Percentiles rank a stretch among this genome's conserved stretches.
Conservation (phyloP, 2,329 filamentous ascomycete genomes). For the Trichoderma citrinoviride region DNA sequence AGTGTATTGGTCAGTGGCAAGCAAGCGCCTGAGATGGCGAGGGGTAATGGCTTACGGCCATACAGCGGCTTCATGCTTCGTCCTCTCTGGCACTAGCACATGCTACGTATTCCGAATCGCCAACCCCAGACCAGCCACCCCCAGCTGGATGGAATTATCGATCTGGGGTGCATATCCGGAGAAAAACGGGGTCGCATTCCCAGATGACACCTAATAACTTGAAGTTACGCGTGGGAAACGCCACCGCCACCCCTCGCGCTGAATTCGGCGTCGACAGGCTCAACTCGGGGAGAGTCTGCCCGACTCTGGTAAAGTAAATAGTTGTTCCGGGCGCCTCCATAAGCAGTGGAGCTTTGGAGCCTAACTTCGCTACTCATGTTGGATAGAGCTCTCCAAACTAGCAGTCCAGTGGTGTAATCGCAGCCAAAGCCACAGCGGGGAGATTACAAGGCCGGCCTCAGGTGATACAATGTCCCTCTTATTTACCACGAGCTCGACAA, state of each 20-base stretch:
- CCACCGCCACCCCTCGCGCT: background rate
- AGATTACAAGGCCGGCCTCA: background rate
- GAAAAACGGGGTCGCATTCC: too few species aligned
- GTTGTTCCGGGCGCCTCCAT: background rate
- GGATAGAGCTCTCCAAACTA: background rate
- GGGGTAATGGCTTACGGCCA: background rate
- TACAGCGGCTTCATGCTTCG: background rate
- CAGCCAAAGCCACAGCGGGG: background rate
- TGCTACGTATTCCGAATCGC: background rate
- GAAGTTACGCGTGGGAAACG: too few species aligned
- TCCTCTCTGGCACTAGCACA: background rate
- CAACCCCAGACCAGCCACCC: background rate
- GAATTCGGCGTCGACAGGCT: background rate
- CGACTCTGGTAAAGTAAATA: too few species aligned
- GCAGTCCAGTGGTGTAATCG: background rate
- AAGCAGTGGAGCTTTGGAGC: background rate
- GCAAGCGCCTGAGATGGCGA: background rate
- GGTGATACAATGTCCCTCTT: too few species aligned
- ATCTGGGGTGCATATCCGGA: conserved; percentile 10
- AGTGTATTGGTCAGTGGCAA: background rate
- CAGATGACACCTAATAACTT: background rate
- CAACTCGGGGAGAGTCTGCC: background rate
- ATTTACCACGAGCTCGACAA: too few species aligned
- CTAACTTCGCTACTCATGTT: background rate
- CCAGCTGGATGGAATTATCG: background rate